phyloP scores from a whole-genome alignment of 2,329 filamentous ascomycete species.

The Epichloe baconii region DNA sequence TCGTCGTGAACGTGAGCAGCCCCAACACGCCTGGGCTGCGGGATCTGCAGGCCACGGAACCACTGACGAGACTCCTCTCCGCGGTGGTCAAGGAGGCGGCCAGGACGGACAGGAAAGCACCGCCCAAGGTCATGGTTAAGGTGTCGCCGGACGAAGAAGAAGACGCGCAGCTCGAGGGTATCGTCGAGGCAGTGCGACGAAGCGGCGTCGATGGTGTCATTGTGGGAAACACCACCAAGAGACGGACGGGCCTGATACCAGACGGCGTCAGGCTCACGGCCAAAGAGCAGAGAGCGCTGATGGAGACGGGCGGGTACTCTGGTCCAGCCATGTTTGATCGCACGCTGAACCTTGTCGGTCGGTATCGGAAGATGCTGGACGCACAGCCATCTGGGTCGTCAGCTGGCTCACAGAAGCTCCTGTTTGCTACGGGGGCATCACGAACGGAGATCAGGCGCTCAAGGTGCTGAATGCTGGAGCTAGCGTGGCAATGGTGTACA shows the following conservation, averaged over 20 bases:
- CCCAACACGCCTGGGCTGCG: slow-evolving; percentile 90
- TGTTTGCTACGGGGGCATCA: slow-evolving; percentile 91
- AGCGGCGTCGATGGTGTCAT: slow-evolving; percentile 91
- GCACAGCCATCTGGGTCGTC: slow-evolving; percentile 21
- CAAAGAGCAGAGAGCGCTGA: slow-evolving; percentile 53
- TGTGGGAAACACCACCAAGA: slow-evolving; percentile 92
- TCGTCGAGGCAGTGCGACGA: slow-evolving; percentile 70
- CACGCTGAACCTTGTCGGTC: slow-evolving; percentile 64
- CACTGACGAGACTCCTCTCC: slow-evolving; percentile 64
- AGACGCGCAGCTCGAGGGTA: slow-evolving; percentile 71
- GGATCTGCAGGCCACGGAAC: slow-evolving; percentile 72
- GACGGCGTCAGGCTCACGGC: slow-evolving; percentile 49
- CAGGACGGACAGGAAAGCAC: slow-evolving; percentile 53
- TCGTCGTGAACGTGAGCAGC: slow-evolving; percentile 97
- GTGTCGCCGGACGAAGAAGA: slow-evolving; percentile 92
- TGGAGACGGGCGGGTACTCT: slow-evolving; percentile 78
- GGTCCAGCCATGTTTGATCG: slow-evolving; percentile 79
- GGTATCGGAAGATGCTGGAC: slow-evolving; percentile 62
- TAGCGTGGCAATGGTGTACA: slow-evolving; percentile 85
- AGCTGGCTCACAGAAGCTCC: slow-evolving; percentile 50
- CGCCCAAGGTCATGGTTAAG: slow-evolving; percentile 79
- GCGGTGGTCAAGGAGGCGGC: slow-evolving; percentile 73
- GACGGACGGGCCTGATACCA: slow-evolving; percentile 58
- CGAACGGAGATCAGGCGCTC: slow-evolving; percentile 71
- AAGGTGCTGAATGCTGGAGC: slow-evolving; percentile 79